Evolutionary conservation across 345 rosid genomes (phyloP), one percentile per base, ranked within the genome.

Genomic region (Aquilaria malaccensis): DNA sequence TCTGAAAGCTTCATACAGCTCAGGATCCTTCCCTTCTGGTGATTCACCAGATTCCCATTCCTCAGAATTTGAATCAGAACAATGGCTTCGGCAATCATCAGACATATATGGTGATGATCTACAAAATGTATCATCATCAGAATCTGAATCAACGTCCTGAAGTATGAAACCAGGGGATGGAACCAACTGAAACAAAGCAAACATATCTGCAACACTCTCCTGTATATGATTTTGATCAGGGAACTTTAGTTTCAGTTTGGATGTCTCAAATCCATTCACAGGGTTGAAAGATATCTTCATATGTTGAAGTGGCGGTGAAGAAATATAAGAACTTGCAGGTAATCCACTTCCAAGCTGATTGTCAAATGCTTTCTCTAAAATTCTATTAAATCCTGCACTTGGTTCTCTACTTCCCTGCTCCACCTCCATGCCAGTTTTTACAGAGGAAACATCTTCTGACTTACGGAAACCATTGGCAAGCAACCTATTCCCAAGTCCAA

Each of bases 201-300:
- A 94, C 60, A 72, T 67, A 68, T 85, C 83, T 57, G 74, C 69
- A 66, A 41, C 14, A 55, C 74, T 78, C 63, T 76, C 83, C 33
- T 65, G 73, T 58, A 46, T 31, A 33, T 61, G 71, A 56, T 62
- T 68, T 31, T 75, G 87, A 61, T 80, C 76, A 59, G 99, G 86
- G 74, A 85, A 78, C 73, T 74, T 85, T 57, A 94, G 77, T 73
- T 77, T 85, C 64, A 94, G 78, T 57, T 79, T 90, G 22, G 91
- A 84, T 60, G 78, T 71, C 68, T 82, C 87, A 63, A 77, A 63
- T 59, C 83, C 80, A 79, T 82, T 77, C 11, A 77, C 55, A 43
- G 89, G 96, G 59, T 51, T 89, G 81, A 90, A 91, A 72, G 95
- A 87, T 71, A 94, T 78, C 70, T 82, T 87, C 97, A 94, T 94